Percentiles rank a stretch among this genome's conserved stretches.
Evolutionary conservation across 495 filamentous ascomycete species (phyloP).

Genomic region (Sordaria brevicollis): DNA sequence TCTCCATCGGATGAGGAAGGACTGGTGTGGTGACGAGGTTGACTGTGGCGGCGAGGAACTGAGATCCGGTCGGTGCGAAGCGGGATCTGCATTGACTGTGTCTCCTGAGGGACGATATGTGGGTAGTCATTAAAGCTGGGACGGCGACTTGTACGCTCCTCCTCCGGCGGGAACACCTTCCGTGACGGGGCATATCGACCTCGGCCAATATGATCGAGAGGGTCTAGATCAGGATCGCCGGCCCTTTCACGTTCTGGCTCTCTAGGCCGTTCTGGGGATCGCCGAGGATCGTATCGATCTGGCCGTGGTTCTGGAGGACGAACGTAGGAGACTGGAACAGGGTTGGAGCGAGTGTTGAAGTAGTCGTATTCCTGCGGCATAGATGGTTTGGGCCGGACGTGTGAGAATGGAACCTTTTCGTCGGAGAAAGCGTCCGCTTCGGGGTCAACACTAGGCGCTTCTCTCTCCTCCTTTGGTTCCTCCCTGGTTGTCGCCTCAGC

Average conservation of each 20-base stretch:
- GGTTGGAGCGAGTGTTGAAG: constrained; percentile 7
- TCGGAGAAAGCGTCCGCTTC: constrained; percentile 4
- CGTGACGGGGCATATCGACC: constrained; percentile 14
- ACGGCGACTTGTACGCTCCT: constrained; percentile 12
- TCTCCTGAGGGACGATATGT: constrained; percentile 7
- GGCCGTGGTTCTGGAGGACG: constrained; percentile 11
- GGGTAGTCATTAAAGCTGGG: constrained; percentile 19
- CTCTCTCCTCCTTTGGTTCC: constrained; percentile 9
- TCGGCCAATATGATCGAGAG: constrained; percentile 6
- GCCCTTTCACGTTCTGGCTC: constrained; percentile 22
- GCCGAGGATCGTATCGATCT: constrained; percentile 12
- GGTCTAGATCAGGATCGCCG: constrained; percentile 14
- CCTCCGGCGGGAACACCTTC: constrained; percentile 13
- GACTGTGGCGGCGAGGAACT: constrained; percentile 16
- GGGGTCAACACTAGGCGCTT: not conserved
- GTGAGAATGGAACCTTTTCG: constrained; percentile 10
- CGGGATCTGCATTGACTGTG: constrained; percentile 10
- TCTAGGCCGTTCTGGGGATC: constrained; percentile 14
- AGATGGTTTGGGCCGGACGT: constrained; percentile 10
- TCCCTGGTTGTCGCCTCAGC: constrained; percentile 31
- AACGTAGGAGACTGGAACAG: constrained; percentile 14
- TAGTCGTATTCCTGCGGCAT: constrained; percentile 16
- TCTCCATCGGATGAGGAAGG: not conserved
- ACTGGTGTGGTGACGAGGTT: constrained; percentile 6
- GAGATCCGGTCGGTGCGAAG: constrained; percentile 8